Evolutionary conservation across 2,329 filamentous ascomycete species (phyloP).

Genomic region (Cryphonectria parasitica): DNA sequence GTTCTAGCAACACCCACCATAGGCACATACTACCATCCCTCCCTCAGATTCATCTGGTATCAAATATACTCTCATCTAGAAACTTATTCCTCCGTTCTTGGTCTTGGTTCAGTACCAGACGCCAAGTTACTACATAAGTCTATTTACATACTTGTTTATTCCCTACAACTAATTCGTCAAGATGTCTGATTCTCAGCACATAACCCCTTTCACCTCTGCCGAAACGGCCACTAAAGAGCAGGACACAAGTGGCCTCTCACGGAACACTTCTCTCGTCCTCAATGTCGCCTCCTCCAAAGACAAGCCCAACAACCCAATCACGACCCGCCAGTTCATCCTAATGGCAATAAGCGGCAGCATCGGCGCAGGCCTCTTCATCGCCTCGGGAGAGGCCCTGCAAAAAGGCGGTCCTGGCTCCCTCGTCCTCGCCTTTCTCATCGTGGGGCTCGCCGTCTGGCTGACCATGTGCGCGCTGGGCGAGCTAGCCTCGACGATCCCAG

Average conservation of each 20-base stretch:
- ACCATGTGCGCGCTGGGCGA: conserved; percentile 38
- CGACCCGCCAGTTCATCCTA: conserved; percentile 41
- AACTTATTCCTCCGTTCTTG: too few species aligned
- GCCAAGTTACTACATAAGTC: not conserved
- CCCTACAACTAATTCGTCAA: not conserved
- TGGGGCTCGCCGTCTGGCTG: conserved; percentile 40
- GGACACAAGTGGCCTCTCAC: not conserved
- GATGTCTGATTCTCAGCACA: not conserved
- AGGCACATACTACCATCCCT: not conserved
- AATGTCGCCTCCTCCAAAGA: not conserved
- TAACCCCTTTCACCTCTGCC: not conserved
- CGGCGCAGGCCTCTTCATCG: conserved; percentile 42
- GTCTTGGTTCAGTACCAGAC: not conserved
- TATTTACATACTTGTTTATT: not conserved
- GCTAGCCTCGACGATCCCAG: conserved; percentile 40
- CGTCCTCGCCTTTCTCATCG: conserved; percentile 39
- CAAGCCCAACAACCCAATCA: conserved; percentile 31
- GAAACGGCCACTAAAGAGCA: not conserved
- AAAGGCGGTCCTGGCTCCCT: conserved; percentile 39
- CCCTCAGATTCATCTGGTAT: too few species aligned
- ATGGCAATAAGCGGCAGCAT: conserved; percentile 44
- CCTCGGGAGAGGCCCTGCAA: conserved; percentile 38
- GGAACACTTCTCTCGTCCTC: not conserved
- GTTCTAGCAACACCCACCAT: not conserved
- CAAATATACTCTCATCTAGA: not conserved